Conservation (phyloP, 2,329 filamentous ascomycete species). For the Teratosphaeria viscida region DNA sequence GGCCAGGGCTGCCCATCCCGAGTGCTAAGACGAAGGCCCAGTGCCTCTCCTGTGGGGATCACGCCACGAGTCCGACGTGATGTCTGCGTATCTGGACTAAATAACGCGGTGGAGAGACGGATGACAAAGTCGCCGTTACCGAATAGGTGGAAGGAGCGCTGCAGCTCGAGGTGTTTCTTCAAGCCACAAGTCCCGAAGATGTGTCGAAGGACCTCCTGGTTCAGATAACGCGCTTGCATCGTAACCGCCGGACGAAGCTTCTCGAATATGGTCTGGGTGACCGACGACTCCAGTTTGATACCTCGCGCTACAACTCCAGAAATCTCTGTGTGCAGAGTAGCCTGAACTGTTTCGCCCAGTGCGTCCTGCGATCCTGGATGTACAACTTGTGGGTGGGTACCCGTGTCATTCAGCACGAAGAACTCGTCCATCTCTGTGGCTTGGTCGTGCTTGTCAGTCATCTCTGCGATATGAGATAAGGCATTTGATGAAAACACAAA, state of each 20-base stretch:
- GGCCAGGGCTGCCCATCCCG: conserved; percentile 66
- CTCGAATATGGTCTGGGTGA: conserved; percentile 7
- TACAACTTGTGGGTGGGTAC: background rate
- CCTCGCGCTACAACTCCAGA: background rate
- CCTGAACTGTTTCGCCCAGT: background rate
- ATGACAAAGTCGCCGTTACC: conserved; percentile 77
- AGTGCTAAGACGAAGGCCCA: conserved; percentile 74
- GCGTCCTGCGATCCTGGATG: background rate
- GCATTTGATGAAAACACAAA: background rate
- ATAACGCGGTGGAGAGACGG: conserved; percentile 70
- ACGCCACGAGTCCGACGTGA: conserved; percentile 63
- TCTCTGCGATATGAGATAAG: background rate
- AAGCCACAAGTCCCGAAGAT: conserved; percentile 68
- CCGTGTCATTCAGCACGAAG: background rate
- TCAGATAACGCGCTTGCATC: conserved; percentile 66
- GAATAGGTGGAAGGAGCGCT: conserved; percentile 71
- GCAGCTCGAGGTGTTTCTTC: conserved; percentile 60
- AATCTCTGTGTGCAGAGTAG: background rate
- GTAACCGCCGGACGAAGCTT: conserved; percentile 49
- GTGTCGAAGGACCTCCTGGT: conserved; percentile 62
- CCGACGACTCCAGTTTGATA: background rate
- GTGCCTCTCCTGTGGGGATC: conserved; percentile 57
- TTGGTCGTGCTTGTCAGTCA: background rate
- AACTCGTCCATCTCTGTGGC: background rate
- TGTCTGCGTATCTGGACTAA: conserved; percentile 70